Evolutionary conservation across 345 rosid genomes (phyloP).

Genomic region (Carallia brachiata): DNA sequence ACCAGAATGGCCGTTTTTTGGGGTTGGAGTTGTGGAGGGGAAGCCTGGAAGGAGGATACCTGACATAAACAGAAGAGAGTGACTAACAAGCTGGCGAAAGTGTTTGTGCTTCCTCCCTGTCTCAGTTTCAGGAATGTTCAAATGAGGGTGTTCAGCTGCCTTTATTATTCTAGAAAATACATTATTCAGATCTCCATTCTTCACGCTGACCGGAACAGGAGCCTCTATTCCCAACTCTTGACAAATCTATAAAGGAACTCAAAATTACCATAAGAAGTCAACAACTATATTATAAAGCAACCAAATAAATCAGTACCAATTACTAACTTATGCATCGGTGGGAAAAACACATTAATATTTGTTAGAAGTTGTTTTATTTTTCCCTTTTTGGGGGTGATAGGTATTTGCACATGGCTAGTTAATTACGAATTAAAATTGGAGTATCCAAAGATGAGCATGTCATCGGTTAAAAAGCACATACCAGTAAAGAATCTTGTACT

Average conservation of each 20-base stretch:
- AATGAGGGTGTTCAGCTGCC: conserved; percentile 67
- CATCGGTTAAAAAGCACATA: conserved; percentile 16
- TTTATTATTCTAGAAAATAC: conserved; percentile 50
- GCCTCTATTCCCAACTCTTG: conserved; percentile 68
- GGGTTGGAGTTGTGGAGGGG: background rate
- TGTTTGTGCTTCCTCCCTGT: conserved; percentile 57
- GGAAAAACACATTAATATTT: background rate
- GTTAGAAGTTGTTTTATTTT: background rate
- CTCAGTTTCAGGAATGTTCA: conserved; percentile 74
- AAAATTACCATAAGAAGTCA: background rate
- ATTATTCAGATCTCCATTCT: conserved; percentile 46
- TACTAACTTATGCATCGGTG: background rate
- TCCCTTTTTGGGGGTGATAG: background rate
- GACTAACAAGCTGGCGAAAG: conserved; percentile 50
- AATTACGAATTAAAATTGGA: background rate
- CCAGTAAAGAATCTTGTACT: conserved; percentile 58
- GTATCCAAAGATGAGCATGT: conserved; percentile 13
- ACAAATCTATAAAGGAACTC: conserved; percentile 45
- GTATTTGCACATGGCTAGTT: background rate
- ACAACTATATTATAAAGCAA: background rate
- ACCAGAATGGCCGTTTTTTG: no score
- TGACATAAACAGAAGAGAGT: conserved; percentile 71
- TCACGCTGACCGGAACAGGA: conserved; percentile 54
- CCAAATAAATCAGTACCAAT: background rate
- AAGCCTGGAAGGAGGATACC: conserved; percentile 27